These are phyloP conservation scores for Adansonia gregorii DNA, from an alignment of 441 rosid genomes.

Conservation along the genomic window DNA sequence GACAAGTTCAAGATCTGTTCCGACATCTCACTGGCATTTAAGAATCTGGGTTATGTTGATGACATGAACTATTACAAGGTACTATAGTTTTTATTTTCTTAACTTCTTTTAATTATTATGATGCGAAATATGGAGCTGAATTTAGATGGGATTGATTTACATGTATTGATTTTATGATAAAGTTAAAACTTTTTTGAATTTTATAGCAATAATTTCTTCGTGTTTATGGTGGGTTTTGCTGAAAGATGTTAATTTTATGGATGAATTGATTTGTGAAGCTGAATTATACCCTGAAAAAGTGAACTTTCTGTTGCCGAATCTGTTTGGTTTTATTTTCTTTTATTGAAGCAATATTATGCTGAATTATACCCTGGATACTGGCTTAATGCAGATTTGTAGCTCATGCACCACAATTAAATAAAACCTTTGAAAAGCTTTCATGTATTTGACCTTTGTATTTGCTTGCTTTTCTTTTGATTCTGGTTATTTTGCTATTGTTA, in stretches of 20 bases:
- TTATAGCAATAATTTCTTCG: neutral
- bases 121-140: neutral
- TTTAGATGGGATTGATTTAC: neutral
- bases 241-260: neutral
- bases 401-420: neutral
- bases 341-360: neutral
- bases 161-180: neutral
- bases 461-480: constrained; percentile 14
- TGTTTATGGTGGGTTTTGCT: neutral
- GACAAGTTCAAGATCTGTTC: constrained; percentile 63
- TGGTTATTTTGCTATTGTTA: constrained; percentile 42
- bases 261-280: neutral
- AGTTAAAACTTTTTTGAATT: neutral
- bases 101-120: neutral
- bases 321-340: neutral
- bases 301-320: neutral
- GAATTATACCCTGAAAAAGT: neutral
- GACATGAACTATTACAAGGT: constrained; percentile 71
- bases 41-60: constrained; percentile 59
- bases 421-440: neutral
- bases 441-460: constrained; percentile 6
- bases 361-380: neutral
- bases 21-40: constrained; percentile 54
- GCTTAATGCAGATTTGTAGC: neutral
- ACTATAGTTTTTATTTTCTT: no score